Evolutionary conservation across 2,329 filamentous ascomycete species (phyloP).

Genomic region (Escovopsis weberi): DNA sequence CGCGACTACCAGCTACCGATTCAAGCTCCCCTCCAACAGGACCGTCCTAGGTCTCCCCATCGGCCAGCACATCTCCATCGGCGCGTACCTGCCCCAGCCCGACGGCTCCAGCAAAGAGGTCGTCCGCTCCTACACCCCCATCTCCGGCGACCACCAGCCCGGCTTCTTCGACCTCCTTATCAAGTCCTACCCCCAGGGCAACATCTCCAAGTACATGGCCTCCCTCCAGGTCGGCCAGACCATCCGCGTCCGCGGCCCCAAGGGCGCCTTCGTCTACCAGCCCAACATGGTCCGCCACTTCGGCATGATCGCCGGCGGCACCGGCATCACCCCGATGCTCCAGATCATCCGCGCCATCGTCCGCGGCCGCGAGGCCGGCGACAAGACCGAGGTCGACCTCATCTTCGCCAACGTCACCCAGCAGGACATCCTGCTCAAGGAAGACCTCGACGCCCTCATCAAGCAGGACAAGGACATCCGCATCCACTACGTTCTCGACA

Average conservation of each 20-base stretch:
- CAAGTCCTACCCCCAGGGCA: conserved; percentile 94
- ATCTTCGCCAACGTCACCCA: conserved; percentile 94
- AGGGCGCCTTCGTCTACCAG: conserved; percentile 94
- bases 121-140: conserved; percentile 82
- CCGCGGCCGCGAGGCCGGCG: conserved; percentile 61
- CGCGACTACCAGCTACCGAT: conserved; percentile 61
- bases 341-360: conserved; percentile 88
- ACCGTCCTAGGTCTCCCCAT: conserved; percentile 91
- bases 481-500: conserved; percentile 92
- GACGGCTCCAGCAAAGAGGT: conserved; percentile 70
- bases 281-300: conserved; percentile 95
- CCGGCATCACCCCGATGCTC: conserved; percentile 96
- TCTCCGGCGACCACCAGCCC: conserved; percentile 75
- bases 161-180: conserved; percentile 94
- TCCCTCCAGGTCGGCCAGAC: conserved; percentile 68
- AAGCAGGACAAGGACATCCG: conserved; percentile 68
- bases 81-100: conserved; percentile 52
- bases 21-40: conserved; percentile 61
- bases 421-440: conserved; percentile 84
- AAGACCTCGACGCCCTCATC: conserved; percentile 72
- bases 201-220: conserved; percentile 90
- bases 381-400: conserved; percentile 79
- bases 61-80: conserved; percentile 97
- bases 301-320: conserved; percentile 95
- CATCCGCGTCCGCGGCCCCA: conserved; percentile 85